Conservation (phyloP, 1,284 basidiomycete species). For the Phenoliferia sp. region DNA sequence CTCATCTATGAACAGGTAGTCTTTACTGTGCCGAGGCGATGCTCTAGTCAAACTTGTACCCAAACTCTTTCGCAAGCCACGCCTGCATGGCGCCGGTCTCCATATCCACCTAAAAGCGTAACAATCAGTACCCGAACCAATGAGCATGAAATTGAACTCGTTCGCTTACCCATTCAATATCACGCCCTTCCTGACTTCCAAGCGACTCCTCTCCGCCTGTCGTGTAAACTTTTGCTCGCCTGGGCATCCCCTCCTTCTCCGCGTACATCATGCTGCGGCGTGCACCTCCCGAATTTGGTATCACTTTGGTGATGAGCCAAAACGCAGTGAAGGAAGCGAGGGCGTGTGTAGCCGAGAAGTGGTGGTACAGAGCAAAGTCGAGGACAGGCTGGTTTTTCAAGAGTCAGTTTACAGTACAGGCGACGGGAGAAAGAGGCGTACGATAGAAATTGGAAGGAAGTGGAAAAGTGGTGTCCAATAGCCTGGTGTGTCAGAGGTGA, state of each 20-base stretch:
- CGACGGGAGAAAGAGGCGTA: not conserved
- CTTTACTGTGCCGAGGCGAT: too few species aligned
- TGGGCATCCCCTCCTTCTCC: conserved; percentile 7
- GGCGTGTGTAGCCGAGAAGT: conserved; percentile 20
- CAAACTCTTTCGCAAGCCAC: conserved; percentile 10
- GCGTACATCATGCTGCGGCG: conserved; percentile 23
- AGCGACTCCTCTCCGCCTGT: conserved; percentile 19
- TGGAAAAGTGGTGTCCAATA: conserved; percentile 24
- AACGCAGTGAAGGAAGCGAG: conserved; percentile 17
- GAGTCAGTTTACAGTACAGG: not conserved
- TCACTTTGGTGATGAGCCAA: conserved; percentile 22
- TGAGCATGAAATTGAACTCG: too few species aligned
- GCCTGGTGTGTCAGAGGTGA: not conserved
- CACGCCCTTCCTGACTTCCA: conserved; percentile 20
- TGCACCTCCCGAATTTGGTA: conserved; percentile 22
- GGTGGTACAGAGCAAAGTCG: conserved; percentile 23
- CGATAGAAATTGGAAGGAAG: conserved; percentile 19
- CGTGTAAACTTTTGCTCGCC: conserved; percentile 19
- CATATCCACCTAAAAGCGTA: conserved; percentile 20
- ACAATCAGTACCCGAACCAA: not conserved
- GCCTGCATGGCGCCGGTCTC: conserved; percentile 16
- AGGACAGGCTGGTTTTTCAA: conserved; percentile 1
- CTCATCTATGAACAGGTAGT: too few species aligned
- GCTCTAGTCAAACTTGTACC: too few species aligned
- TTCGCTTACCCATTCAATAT: conserved; percentile 30